Base-by-base conservation (phyloP, 139 green algal species). In the Volvox africanus region DNA sequence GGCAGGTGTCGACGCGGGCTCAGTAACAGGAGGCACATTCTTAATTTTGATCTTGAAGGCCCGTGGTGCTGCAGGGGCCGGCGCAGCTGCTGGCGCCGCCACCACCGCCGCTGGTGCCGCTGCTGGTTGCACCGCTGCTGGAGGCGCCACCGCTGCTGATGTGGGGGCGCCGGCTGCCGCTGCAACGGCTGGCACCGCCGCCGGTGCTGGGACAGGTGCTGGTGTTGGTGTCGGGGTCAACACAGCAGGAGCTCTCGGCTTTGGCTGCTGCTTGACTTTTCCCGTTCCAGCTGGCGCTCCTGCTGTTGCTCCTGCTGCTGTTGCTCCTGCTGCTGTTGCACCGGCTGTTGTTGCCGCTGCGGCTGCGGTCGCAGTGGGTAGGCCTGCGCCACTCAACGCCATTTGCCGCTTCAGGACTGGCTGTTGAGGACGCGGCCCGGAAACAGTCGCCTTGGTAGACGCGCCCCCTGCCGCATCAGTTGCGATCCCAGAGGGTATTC, bases 1-100 rank as follows among this genome's bases (percentile, higher is more conserved):
- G 28, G 61, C 81, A 33, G 81, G 36, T 11, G n/a, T 32, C 0
- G 61, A 36, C 30, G 61, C 81, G 37, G 61, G 30, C 1, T 50
- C 37, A 18, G 30, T 30, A 21, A 61, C 16, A 21, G 18, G n/a
- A 11, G 30, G 61, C 30, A 28, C 18, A 35, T n/a, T 24, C 82
- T 88, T 88, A 24, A 88, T 24, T 61, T 88, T 88, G 82, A 88
- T 13, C 33, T 36, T 26, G 14, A 67, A 19, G 6, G 19, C 62
- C 32, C 37, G n/a, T 21, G 61, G 24, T 67, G 32, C 62, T 18
- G 61, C 78, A 13, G 78, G 78, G 37, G 78, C 28, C 11, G 78
- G 36, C 12, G 78, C 2, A 2, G 73, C 26, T 61, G 75, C 14
- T 35, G 32, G 32, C 30, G 32, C 32, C 13, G 2, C 75, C 32